phyloP scores from a whole-genome alignment of 2,329 filamentous ascomycete genomes.

The Fusarium globosum region DNA sequence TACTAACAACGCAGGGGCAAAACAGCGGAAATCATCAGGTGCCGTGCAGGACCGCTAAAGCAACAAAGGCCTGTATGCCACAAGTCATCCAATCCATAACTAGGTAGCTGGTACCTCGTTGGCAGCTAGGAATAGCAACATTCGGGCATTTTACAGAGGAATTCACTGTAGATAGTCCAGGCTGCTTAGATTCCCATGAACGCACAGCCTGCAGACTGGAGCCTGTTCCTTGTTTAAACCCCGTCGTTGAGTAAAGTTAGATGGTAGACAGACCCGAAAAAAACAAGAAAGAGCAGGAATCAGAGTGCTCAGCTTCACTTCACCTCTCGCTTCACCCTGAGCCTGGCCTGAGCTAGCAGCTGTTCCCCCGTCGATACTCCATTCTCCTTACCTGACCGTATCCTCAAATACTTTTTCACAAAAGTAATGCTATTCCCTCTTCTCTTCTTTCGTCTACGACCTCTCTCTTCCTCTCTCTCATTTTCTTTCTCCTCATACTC shows the following conservation, averaged over 20 bases:
- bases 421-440: slow-evolving; percentile 4
- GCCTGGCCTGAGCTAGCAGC: slow-evolving; percentile 14
- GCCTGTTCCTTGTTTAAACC: slow-evolving; percentile 21
- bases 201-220: slow-evolving; percentile 38
- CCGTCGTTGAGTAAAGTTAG: slow-evolving; percentile 13
- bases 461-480: background rate
- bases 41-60: slow-evolving; percentile 34
- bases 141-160: background rate
- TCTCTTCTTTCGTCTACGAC: slow-evolving; percentile 15
- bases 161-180: slow-evolving; percentile 17
- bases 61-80: background rate
- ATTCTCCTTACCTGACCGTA: slow-evolving; percentile 18
- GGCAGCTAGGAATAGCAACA: slow-evolving; percentile 25
- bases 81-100: background rate
- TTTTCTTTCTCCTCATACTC: slow-evolving; percentile 8
- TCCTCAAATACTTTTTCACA: slow-evolving; percentile 2
- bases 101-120: background rate
- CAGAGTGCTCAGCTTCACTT: slow-evolving; percentile 33
- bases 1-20: slow-evolving; percentile 29
- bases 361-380: slow-evolving; percentile 18
- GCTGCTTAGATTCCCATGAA: slow-evolving; percentile 24
- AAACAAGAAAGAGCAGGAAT: slow-evolving; percentile 11
- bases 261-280: background rate
- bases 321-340: slow-evolving; percentile 8
- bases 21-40: slow-evolving; percentile 39